Percentiles rank a stretch among this genome's conserved stretches.
Conservation (phyloP, 1,139 yeast species). For the Meyerozyma carpophila region DNA sequence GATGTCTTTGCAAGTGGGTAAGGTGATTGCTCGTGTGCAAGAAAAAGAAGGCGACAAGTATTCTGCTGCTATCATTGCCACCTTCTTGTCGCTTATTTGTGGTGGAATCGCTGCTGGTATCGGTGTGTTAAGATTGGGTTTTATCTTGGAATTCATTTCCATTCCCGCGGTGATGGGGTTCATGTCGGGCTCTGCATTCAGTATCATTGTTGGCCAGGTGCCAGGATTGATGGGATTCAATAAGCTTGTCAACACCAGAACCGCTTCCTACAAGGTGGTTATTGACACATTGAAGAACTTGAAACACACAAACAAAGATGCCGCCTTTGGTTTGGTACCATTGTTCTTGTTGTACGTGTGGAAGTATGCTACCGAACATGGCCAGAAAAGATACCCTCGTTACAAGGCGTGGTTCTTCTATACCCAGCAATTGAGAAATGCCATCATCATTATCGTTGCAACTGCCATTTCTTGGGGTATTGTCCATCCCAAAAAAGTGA, state of each 20-base stretch:
- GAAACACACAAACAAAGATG: constrained; percentile 64
- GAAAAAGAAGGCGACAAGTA: constrained; percentile 33
- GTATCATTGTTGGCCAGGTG: constrained; percentile 76
- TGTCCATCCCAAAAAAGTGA: constrained; percentile 29
- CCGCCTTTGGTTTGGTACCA: constrained; percentile 82
- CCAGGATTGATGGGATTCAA: constrained; percentile 81
- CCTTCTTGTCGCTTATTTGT: constrained; percentile 72
- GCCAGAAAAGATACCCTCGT: constrained; percentile 63
- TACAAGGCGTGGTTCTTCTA: constrained; percentile 59
- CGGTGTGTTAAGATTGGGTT: constrained; percentile 81
- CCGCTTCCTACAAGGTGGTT: constrained; percentile 62
- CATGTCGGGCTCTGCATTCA: constrained; percentile 91
- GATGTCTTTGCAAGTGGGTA: constrained; percentile 83
- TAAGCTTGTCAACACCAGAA: constrained; percentile 64
- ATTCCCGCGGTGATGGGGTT: constrained; percentile 92
- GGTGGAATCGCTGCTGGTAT: constrained; percentile 81
- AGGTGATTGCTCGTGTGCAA: constrained; percentile 65
- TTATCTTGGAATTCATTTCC: constrained; percentile 83
- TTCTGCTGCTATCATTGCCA: constrained; percentile 67
- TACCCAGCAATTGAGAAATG: constrained; percentile 71
- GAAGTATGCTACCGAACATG: constrained; percentile 53
- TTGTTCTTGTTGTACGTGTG: constrained; percentile 63
- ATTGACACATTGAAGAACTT: constrained; percentile 70
- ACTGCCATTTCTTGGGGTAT: constrained; percentile 69
- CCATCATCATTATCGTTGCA: constrained; percentile 72